Evolutionary conservation across 306 rosid species (phyloP).

Genomic region (Oxytropis ochrocephala): DNA sequence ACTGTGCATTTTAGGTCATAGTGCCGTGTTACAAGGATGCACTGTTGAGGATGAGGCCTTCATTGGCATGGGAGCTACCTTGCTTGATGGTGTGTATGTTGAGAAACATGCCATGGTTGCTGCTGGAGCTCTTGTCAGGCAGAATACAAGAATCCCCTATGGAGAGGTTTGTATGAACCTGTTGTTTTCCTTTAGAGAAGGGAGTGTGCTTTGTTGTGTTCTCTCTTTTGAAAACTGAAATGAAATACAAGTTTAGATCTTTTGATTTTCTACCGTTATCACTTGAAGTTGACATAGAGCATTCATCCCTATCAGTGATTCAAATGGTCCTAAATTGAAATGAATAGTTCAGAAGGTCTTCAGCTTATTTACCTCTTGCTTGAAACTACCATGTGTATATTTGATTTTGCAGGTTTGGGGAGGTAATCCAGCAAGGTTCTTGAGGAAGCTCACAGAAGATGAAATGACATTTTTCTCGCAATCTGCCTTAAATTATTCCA

Average conservation of each 20-base stretch:
- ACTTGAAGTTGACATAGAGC: neutral
- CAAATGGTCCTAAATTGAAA: neutral
- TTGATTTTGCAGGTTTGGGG: conserved; percentile 78
- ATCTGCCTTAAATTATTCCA: conserved; percentile 77
- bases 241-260: neutral
- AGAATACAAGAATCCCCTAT: conserved; percentile 81
- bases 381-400: neutral
- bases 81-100: conserved; percentile 86
- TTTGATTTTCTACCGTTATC: neutral
- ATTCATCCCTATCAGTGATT: conserved; percentile 2
- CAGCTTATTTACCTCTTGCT: neutral
- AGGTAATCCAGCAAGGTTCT: conserved; percentile 91
- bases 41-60: conserved; percentile 96
- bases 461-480: conserved; percentile 87
- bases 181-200: neutral
- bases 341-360: conserved; percentile 8
- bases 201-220: neutral
- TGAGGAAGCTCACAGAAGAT: conserved; percentile 88
- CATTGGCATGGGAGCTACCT: conserved; percentile 91
- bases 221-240: neutral
- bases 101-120: conserved; percentile 96
- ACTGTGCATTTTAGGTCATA: conserved; percentile 55
- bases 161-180: conserved; percentile 75
- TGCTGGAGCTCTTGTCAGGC: conserved; percentile 94
- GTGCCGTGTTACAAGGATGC: conserved; percentile 90